Evolutionary conservation across 139 green algal genomes (phyloP).

Genomic region (Chlamydomonas incerta): DNA sequence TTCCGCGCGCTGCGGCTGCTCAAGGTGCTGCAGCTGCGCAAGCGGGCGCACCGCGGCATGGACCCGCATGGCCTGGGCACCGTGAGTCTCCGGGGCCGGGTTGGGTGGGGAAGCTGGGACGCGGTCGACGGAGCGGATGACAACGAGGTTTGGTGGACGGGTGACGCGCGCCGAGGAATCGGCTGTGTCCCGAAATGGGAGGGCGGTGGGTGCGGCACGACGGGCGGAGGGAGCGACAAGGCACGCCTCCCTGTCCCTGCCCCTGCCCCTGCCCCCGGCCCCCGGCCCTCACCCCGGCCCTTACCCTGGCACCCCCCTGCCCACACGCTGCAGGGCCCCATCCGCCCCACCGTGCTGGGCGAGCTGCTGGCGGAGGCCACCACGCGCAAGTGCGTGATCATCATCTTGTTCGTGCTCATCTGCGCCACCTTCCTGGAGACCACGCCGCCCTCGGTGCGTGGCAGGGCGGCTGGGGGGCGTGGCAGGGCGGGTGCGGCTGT

Average conservation of each 20-base stretch:
- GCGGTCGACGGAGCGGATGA: too few species aligned
- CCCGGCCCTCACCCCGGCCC: not conserved
- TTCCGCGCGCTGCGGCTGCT: constrained; percentile 26
- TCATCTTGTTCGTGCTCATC: constrained; percentile 39
- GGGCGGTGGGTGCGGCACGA: too few species aligned
- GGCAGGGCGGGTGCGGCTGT: too few species aligned
- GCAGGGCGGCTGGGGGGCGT: too few species aligned
- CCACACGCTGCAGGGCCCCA: constrained; percentile 8
- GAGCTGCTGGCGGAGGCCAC: constrained; percentile 43
- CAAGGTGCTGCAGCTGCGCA: constrained; percentile 27
- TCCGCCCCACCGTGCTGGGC: constrained; percentile 36
- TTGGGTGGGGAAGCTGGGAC: too few species aligned
- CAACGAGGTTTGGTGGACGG: too few species aligned
- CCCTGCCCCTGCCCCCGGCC: too few species aligned
- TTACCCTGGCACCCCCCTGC: not conserved
- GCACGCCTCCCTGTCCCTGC: too few species aligned
- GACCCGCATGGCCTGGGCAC: not conserved
- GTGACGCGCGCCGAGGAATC: too few species aligned
- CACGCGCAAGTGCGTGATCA: constrained; percentile 39
- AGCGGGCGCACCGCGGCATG: not conserved
- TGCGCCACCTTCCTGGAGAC: constrained; percentile 33
- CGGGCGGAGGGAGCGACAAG: too few species aligned
- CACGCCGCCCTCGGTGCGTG: not conserved
- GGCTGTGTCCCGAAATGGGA: too few species aligned
- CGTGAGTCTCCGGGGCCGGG: not conserved